These are phyloP conservation scores for Melanopsichium pennsylvanicum DNA, from an alignment of 1,284 basidiomycete species.

Conservation along the genomic window DNA sequence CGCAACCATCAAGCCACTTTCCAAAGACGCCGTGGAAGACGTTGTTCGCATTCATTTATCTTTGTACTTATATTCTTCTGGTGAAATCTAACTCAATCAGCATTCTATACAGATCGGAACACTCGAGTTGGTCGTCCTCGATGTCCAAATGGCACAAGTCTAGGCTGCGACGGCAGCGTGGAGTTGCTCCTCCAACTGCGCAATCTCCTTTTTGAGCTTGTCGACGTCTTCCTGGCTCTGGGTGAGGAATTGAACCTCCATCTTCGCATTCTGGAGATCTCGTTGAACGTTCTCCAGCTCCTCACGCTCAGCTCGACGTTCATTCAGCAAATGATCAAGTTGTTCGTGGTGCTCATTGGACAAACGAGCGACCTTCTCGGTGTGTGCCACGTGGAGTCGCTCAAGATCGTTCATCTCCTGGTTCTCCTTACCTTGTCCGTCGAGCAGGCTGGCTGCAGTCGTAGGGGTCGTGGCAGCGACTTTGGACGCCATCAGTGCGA, in stretches of 20 bases:
- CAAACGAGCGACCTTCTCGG: constrained; percentile 35
- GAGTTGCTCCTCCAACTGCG: constrained; percentile 28
- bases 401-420: constrained; percentile 42
- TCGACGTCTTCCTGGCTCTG: constrained; percentile 32
- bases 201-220: constrained; percentile 38
- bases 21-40: constrained; percentile 28
- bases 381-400: constrained; percentile 46
- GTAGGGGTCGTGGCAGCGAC: constrained; percentile 23
- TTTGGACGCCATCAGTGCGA: constrained; percentile 26
- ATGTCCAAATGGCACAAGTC: background rate
- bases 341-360: constrained; percentile 40
- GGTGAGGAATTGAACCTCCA: constrained; percentile 37
- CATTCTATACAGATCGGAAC: no score
- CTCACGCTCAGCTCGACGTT: constrained; percentile 18
- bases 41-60: constrained; percentile 42
- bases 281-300: constrained; percentile 27
- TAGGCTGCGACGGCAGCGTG: constrained; percentile 8
- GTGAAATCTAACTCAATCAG: constrained; percentile 9
- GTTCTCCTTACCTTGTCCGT: constrained; percentile 31
- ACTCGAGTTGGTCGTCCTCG: no score
- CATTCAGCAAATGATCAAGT: constrained; percentile 16
- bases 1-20: constrained; percentile 16
- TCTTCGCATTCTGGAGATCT: constrained; percentile 44
- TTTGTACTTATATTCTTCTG: constrained; percentile 36
- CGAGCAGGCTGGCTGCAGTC: constrained; percentile 23